Base-by-base conservation (phyloP, 2,329 filamentous ascomycete species). In the Epicoccum sorghinum region DNA sequence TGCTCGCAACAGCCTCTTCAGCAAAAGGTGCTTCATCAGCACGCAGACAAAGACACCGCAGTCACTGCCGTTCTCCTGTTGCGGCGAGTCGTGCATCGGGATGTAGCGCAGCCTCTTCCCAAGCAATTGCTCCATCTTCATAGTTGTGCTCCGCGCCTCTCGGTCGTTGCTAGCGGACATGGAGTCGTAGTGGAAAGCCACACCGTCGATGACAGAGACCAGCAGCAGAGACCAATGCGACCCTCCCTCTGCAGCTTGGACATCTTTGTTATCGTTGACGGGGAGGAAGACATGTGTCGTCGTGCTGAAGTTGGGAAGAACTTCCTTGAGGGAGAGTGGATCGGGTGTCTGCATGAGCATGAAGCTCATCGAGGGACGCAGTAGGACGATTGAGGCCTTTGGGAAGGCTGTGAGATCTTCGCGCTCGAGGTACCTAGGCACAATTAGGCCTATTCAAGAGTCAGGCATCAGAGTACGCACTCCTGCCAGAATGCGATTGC, bases 401-500 rank as follows among this genome's bases (percentile, higher is more conserved):
- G 90, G 90, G 71, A 89, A 96, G 65, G 86, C 85, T 27, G 82
- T 80, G 25, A 99, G 87, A 57, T 91, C 87, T 79, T 98, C 93
- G 58, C 87, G 90, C 76, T 99, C 95, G 61, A 99, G 86, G 73
- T 90, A 93, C 78, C 87, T 86, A 38, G 38, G 46, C 44, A 7
- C 27, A 43, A 44, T 47, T 24, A 57, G 52, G 42, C 52, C 45
- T 38, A 32, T 8, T 41, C 13, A 13, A 32, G 37, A 13, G 24
- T 8, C 13, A 4, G 18, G 30, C 33, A 39, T 13, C 7, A 8
- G 53, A 27, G 55, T 53, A 40, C 53, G 37, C 86, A 96, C 83
- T 98, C 93, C 83, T 98, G 90, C 93, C 95, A 99, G 73, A 99
- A 98, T 45, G 91, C 89, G 63, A 99, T 98, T 66, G 92, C 93